Evolutionary conservation across 441 rosid species (phyloP).

Genomic region (Pelargonium australe): DNA sequence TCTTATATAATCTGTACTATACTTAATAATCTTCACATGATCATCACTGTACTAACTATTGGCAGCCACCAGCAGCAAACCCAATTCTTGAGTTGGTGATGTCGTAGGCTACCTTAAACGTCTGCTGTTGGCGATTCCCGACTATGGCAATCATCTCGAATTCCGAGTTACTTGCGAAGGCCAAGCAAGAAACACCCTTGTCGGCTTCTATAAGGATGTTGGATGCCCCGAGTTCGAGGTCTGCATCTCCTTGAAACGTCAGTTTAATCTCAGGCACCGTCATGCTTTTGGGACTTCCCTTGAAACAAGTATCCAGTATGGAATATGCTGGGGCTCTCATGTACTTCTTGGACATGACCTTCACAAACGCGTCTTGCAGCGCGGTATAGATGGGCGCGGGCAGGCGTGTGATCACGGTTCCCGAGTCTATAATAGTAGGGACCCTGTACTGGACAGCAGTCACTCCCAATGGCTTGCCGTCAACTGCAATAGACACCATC

Average conservation of each 20-base stretch:
- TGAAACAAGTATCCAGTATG: constrained; percentile 44
- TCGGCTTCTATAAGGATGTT: constrained; percentile 33
- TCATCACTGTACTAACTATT: constrained; percentile 14
- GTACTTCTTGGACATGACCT: constrained; percentile 30
- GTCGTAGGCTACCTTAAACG: constrained; percentile 34
- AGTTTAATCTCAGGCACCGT: constrained; percentile 31
- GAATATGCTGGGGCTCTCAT: constrained; percentile 27
- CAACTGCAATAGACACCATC: constrained; percentile 27
- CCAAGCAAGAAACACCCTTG: constrained; percentile 35
- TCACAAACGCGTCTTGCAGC: constrained; percentile 28
- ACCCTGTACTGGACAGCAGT: constrained; percentile 18
- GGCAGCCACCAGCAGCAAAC: constrained; percentile 22
- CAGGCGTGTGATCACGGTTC: constrained; percentile 42
- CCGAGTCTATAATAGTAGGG: constrained; percentile 47
- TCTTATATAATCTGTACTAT: not conserved
- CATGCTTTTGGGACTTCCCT: constrained; percentile 26
- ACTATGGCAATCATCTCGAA: constrained; percentile 27
- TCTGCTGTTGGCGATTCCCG: constrained; percentile 45
- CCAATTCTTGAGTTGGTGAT: constrained; percentile 36
- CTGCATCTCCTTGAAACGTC: constrained; percentile 39
- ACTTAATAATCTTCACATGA: not conserved
- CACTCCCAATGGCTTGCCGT: constrained; percentile 27
- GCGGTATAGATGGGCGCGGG: constrained; percentile 32
- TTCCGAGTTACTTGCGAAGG: constrained; percentile 25
- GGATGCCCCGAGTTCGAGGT: constrained; percentile 24